Evolutionary conservation across 768 basidiomycete species (phyloP), one percentile per base, ranked within the genome.

Genomic region (Agaricus sinodeliciosus): DNA sequence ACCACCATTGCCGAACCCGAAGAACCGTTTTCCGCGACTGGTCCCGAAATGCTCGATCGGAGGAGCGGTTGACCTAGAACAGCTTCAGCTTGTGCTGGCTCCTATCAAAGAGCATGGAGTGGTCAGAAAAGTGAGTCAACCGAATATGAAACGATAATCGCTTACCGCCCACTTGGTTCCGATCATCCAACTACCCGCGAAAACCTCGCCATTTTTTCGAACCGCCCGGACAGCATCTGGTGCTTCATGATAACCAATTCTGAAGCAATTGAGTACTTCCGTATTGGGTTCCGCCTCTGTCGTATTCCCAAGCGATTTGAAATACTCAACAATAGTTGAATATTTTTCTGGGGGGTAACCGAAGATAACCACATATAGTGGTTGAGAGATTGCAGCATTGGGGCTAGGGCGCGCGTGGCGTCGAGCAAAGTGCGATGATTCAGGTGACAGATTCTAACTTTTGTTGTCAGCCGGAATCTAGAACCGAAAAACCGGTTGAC

Each of bases 281-380:
- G 72, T 65, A 61, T 84, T 80, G 9, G 77, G 78, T 43, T 89
- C 82, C 0, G 85, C 74, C 15, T 85, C 85, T 2, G 85, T 84
- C 31, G 83, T 69, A 12, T 80, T 79, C 7, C 88, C 90, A 8
- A 94, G 68, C 1, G 83, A 81, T 58, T 77, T 78, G 72, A 90
- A 87, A 65, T 87, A 87, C 60, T 87, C 86, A 13, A 79, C 80
- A 0, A 86, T 82, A 13, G 82, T 63, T 48, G 78, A 81, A 64
- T 85, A 87, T 61, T 83, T 83, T 66, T 92, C 87, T 28, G 81
- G 72, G 4, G 92, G 90, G 63, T 92, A 94, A n/a, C 92, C 92
- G 56, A 91, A 94, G 48, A 94, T 82, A 61, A 92, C 74, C 34
- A 94, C 73, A 60, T 85, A 85, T 26, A 78, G 64, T 2, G 78